phyloP scores from a whole-genome alignment of 1,284 basidiomycete genomes.

The Leccinum angustisporum region DNA sequence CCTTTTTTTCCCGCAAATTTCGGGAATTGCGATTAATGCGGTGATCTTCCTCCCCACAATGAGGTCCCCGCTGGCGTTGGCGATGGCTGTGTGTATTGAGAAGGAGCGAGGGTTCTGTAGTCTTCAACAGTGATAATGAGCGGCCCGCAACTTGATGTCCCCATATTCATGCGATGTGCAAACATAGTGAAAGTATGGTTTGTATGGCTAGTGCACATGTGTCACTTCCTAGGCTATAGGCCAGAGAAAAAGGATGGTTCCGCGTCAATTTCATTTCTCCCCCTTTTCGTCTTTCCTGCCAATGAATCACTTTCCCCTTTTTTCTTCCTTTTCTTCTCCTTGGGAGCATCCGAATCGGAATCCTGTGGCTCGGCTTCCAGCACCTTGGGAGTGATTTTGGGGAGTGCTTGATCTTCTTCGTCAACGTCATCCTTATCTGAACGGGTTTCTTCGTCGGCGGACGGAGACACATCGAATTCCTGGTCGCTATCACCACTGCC shows the following conservation, averaged over 20 bases:
- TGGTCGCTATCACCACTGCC: conserved; percentile 32
- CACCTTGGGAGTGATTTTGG: neutral
- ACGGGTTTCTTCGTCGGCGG: conserved; percentile 40
- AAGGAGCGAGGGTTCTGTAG: neutral
- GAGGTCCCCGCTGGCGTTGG: neutral
- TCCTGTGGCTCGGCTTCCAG: conserved; percentile 20
- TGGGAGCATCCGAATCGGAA: conserved; percentile 39
- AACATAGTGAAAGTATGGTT: neutral
- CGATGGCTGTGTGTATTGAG: neutral
- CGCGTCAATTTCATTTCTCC: conserved; percentile 52
- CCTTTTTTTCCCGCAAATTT: neutral
- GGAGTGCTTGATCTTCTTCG: conserved; percentile 7
- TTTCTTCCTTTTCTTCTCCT: conserved; percentile 56
- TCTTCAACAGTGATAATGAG: neutral
- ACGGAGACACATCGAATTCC: conserved; percentile 33
- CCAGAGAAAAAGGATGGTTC: conserved; percentile 71
- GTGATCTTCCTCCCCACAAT: neutral
- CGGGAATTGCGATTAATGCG: neutral
- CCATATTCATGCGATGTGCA: neutral
- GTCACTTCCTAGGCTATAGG: conserved; percentile 40
- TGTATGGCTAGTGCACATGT: neutral
- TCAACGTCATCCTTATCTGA: conserved; percentile 35
- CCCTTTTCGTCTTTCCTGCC: conserved; percentile 53
- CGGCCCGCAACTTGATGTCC: neutral
- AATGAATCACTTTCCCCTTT: conserved; percentile 53